Base-by-base conservation (phyloP, 1,139 yeast genomes). In the Scheffersomyces parashehatae region DNA sequence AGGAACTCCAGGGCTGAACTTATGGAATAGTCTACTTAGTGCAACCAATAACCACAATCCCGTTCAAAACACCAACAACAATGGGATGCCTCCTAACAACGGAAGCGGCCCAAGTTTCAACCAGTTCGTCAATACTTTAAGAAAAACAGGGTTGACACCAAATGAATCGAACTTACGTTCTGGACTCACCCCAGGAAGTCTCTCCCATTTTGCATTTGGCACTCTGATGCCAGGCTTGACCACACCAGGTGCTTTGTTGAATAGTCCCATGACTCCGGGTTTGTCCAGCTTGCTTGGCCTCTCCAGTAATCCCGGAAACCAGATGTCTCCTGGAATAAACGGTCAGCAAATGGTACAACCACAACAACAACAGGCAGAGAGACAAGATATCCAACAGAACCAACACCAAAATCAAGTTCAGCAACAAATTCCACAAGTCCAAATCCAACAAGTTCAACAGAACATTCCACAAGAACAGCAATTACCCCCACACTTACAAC, bases 91-190 rank as follows among this genome's bases (percentile, higher is more conserved):
- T 14, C n/a, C 35, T 14, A 31, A 32, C 26, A 35, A 26, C 39
- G 36, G 33, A 7, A 8, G 28, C 36, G 24, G 29, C 36, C 24
- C 35, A 45, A 47, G 49, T 20, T 63, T 54, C 42, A 58, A 55
- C 40, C 74, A 64, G 51, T 64, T 66, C 49, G 57, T 65, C 30
- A 63, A 65, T 45, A 61, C 59, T 40, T 52, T 67, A 44, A 62
- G 77, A 29, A 76, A 82, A 51, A 70, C 85, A 0, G 90, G 88
- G 0, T 65, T 85, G 36, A 82, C 89, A 0, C 89, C 91, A 5
- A 84, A 82, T 59, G 90, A 84, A 56, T 79, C 86, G 4, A 74
- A 79, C 42, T 50, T 85, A 38, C 70, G 93, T 48, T 73, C 87
- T 0, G 91, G 91, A 0, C 60, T 84, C 31, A 83, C 90, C 0